Percentiles rank a stretch among this genome's conserved stretches.
These are phyloP conservation scores for Colletotrichum costaricense DNA, from an alignment of 2,329 filamentous ascomycete genomes.

Conservation along the genomic window DNA sequence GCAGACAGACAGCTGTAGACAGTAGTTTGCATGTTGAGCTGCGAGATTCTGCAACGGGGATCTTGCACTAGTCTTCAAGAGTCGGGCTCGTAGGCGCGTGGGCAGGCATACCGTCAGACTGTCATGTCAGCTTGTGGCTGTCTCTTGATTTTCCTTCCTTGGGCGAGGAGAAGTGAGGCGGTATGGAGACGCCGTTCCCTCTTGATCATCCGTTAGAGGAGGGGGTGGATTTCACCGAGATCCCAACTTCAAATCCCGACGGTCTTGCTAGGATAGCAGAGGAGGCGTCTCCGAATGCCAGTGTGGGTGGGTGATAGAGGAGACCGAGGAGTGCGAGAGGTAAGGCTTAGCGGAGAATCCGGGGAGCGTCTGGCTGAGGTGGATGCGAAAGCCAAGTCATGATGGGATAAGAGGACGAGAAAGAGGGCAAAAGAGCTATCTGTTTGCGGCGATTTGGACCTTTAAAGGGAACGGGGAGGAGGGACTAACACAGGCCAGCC, in stretches of 20 bases:
- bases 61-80: constrained; percentile 24
- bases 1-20: not conserved
- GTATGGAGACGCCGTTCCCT: constrained; percentile 13
- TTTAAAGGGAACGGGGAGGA: constrained; percentile 10
- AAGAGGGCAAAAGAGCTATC: constrained; percentile 19
- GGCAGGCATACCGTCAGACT: constrained; percentile 1
- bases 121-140: constrained; percentile 14
- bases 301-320: not conserved
- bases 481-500: not conserved
- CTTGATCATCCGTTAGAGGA: not conserved
- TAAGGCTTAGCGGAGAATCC: constrained; percentile 32
- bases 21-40: constrained; percentile 6
- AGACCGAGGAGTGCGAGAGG: constrained; percentile 18
- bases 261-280: not conserved
- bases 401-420: not conserved
- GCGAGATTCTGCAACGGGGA: constrained; percentile 32
- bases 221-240: not conserved
- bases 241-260: not conserved
- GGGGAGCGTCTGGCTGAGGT: not conserved
- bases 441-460: constrained; percentile 30
- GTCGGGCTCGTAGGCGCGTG: not conserved
- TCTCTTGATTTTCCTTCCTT: not conserved
- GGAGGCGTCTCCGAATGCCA: not conserved
- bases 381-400: constrained; percentile 11
- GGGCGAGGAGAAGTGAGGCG: not conserved